Evolutionary conservation across 495 filamentous ascomycete species (phyloP).

Genomic region (Penicillium manginii): DNA sequence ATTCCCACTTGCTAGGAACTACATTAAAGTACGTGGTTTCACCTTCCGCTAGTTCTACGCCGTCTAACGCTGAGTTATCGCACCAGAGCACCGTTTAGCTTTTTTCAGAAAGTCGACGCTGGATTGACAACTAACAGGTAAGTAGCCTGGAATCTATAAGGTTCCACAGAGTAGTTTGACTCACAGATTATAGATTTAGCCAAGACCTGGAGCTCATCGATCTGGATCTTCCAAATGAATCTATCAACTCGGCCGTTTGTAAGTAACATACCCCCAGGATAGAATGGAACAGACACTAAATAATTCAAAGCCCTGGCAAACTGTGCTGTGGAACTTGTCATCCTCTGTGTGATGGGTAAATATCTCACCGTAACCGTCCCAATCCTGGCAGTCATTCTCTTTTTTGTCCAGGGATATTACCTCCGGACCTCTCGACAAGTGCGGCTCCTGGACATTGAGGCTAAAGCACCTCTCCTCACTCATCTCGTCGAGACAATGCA

Average conservation of each 20-base stretch:
- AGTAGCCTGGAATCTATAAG: background rate
- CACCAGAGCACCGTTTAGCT: background rate
- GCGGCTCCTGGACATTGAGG: conserved; percentile 47
- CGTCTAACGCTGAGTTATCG: background rate
- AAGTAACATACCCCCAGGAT: background rate
- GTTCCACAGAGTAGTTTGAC: background rate
- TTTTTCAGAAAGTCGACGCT: background rate
- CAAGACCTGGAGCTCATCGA: conserved; percentile 16
- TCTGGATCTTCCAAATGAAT: conserved; percentile 9
- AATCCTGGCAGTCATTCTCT: background rate
- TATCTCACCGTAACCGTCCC: background rate
- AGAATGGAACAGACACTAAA: background rate
- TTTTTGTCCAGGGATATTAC: background rate
- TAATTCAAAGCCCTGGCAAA: background rate
- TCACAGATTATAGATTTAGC: conserved; percentile 7
- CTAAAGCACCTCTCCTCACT: conserved; percentile 67
- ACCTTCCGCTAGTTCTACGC: background rate
- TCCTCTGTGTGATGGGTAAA: background rate
- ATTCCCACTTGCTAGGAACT: background rate
- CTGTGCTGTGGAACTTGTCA: background rate
- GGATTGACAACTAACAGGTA: background rate
- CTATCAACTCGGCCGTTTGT: background rate
- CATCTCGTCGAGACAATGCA: conserved; percentile 67
- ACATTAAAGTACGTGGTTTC: background rate
- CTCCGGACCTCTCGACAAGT: background rate